These are phyloP conservation scores for Lachnellula cervina DNA, from an alignment of 2,329 filamentous ascomycete genomes.

Conservation along the genomic window DNA sequence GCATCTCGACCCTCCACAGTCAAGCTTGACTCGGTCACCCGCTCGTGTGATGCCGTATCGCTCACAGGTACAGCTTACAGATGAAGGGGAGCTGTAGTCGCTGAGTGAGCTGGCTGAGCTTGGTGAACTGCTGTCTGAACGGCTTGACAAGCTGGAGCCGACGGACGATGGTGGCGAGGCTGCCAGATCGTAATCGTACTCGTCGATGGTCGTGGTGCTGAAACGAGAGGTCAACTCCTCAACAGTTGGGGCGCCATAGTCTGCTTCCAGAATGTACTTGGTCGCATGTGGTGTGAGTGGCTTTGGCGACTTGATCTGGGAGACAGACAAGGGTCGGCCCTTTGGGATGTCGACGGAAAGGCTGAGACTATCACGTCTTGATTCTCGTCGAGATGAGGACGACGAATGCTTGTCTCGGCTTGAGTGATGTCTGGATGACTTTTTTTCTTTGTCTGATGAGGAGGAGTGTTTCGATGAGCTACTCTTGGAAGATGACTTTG, in stretches of 20 bases:
- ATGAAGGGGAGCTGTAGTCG: conserved; percentile 76
- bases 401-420: conserved; percentile 38
- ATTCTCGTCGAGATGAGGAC: conserved; percentile 38
- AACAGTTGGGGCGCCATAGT: conserved; percentile 69
- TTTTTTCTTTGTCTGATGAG: conserved; percentile 35
- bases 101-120: conserved; percentile 62
- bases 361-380: conserved; percentile 38
- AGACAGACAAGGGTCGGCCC: conserved; percentile 81
- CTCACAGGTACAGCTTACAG: conserved; percentile 83
- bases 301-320: conserved; percentile 86
- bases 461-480: conserved; percentile 36
- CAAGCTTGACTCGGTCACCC: conserved; percentile 89
- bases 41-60: conserved; percentile 94
- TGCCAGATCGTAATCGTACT: conserved; percentile 49
- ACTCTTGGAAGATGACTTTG: conserved; percentile 39
- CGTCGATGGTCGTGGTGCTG: conserved; percentile 53
- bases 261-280: conserved; percentile 75
- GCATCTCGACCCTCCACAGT: conserved; percentile 87
- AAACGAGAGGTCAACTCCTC: conserved; percentile 78
- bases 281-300: conserved; percentile 84
- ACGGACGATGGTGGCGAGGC: conserved; percentile 61
- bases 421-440: conserved; percentile 39
- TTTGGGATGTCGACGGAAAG: conserved; percentile 69
- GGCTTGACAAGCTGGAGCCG: conserved; percentile 66
- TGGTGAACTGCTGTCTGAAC: conserved; percentile 69